Evolutionary conservation across 805 yeast genomes (phyloP), one percentile per base, ranked within the genome.

Genomic region (Yarrowia porcina): DNA sequence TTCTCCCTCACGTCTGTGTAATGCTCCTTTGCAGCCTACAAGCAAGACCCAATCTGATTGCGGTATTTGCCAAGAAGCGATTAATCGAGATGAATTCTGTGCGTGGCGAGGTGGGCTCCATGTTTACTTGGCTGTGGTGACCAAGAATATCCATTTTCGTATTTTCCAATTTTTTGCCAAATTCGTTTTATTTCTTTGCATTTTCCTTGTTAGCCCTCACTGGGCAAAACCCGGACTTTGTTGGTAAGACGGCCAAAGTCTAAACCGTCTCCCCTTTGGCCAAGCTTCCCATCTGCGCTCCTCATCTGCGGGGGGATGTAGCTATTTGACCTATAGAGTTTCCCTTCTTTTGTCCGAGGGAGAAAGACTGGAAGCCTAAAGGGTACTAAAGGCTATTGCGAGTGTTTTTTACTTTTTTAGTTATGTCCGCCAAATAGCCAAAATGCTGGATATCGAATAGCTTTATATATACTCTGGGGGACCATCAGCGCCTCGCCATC

Each of bases 221-320:
- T 49, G 56, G 56, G 56, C 38, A 21, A 32, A 32, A 33, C 39
- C 54, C 56, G 56, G 56, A 49, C 30, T 49, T 49, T 30, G 52
- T 49, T 49, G 56, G 56, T 32, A 32, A 49, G 28, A 33, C 30
- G 30, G 27, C 54, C 39, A 32, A 49, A 49, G 39, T 12, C 17
- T 8, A 32, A 32, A 4, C 0, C 2, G n/a, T 12, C 38, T 45
- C 52, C 52, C 52, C 52, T 45, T 45, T 32, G 30, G 56, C 56
- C 32, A 49, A 49, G 56, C 56, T 49, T 49, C 56, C 21, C 56
- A 49, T 49, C 56, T 49, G 56, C 56, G 56, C 56, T 49, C 39
- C 56, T 49, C 56, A 32, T 49, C 56, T 49, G 56, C 56, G 56
- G 56, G 56, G 54, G 56, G 20, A 49, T 49, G 56, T 49, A 49